These are phyloP conservation scores for Dovyalis caffra DNA, from an alignment of 345 rosid species.

Conservation along the genomic window DNA sequence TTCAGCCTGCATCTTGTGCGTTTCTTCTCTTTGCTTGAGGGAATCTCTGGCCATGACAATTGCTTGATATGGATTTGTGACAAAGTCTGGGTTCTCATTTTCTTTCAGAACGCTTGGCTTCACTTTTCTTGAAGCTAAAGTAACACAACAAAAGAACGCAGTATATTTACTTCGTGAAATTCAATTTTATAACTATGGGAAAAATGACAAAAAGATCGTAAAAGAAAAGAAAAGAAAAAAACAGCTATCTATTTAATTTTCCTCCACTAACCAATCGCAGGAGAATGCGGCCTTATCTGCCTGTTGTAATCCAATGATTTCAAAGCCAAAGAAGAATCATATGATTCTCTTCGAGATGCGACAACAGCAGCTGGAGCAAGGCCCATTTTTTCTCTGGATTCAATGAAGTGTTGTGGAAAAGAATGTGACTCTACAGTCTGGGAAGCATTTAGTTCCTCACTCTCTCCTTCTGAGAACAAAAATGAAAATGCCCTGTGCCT, in stretches of 20 bases:
- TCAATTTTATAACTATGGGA: neutral
- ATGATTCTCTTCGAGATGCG: conserved; percentile 48
- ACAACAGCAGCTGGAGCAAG: conserved; percentile 87
- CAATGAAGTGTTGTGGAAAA: conserved; percentile 76
- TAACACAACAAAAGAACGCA: neutral
- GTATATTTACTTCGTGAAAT: neutral
- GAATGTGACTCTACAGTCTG: conserved; percentile 77
- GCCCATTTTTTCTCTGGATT: conserved; percentile 62
- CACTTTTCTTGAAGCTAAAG: conserved; percentile 50
- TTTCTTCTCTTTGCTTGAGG: conserved; percentile 69
- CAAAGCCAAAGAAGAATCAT: conserved; percentile 54
- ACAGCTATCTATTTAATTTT: neutral
- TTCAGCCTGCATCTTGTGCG: conserved; percentile 55
- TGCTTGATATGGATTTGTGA: conserved; percentile 70
- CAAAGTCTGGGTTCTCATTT: conserved; percentile 62
- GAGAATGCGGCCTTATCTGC: conserved; percentile 47
- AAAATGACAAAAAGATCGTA: neutral
- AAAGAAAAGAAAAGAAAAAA: neutral
- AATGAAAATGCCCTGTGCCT: conserved; percentile 86
- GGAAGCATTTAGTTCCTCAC: conserved; percentile 65
- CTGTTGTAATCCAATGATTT: conserved; percentile 62
- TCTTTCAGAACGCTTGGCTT: conserved; percentile 53
- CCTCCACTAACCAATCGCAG: conserved; percentile 52
- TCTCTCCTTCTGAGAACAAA: conserved; percentile 77
- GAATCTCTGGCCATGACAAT: conserved; percentile 83